A percentile compares a stretch with the other conserved stretches of the same genome.
Evolutionary conservation across 2,329 filamentous ascomycete species (phyloP).

Genomic region (Aspergillus hortae): DNA sequence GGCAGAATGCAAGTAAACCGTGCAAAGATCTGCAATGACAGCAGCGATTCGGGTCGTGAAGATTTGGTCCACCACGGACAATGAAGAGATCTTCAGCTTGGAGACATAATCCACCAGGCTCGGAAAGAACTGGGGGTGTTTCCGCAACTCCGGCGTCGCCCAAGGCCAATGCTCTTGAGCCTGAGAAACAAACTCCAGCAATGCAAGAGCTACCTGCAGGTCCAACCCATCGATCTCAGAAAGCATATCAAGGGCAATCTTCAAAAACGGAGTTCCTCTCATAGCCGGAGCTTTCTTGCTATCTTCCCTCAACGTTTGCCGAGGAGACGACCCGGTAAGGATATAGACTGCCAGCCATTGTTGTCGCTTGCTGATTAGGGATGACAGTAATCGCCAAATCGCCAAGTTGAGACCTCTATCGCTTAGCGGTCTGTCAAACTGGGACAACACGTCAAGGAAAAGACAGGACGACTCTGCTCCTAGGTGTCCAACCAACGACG

Average conservation of each 20-base stretch:
- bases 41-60: conserved; percentile 70
- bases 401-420: conserved; percentile 61
- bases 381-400: conserved; percentile 83
- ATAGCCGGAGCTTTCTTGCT: conserved; percentile 47
- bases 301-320: conserved; percentile 63
- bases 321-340: conserved; percentile 80
- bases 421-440: conserved; percentile 71
- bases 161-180: conserved; percentile 95
- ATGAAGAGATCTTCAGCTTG: conserved; percentile 54
- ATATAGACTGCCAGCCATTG: conserved; percentile 96
- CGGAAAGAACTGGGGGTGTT: conserved; percentile 69
- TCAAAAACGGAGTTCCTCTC: conserved; percentile 65
- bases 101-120: conserved; percentile 68
- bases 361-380: conserved; percentile 82
- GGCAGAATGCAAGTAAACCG: conserved; percentile 84
- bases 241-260: conserved; percentile 68
- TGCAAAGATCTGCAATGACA: conserved; percentile 79
- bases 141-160: conserved; percentile 77
- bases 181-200: conserved; percentile 81
- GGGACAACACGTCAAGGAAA: conserved; percentile 74
- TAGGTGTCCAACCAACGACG: conserved; percentile 89
- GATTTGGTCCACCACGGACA: conserved; percentile 45
- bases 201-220: conserved; percentile 64
- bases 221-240: conserved; percentile 62
- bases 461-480: conserved; percentile 77